Evolutionary conservation across 2,329 filamentous ascomycete species (phyloP).

Genomic region (Diaporthe helianthi): DNA sequence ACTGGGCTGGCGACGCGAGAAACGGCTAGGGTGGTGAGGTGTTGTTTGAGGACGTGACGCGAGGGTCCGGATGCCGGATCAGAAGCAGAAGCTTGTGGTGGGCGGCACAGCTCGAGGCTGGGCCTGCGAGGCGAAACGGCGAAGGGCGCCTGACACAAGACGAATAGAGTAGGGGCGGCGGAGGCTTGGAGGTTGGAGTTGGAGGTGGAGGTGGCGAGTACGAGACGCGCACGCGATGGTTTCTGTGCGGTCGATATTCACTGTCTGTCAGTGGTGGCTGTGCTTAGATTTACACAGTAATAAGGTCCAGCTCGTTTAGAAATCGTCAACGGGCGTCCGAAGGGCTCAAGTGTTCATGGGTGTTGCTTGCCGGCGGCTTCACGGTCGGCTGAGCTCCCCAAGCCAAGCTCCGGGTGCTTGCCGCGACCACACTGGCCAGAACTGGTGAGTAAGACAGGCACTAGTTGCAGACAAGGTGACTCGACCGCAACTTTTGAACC

Average conservation of each 20-base stretch:
- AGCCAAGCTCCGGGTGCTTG: constrained; percentile 17
- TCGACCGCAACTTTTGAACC: background rate
- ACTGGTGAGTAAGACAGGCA: background rate
- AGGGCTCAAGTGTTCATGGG: constrained; percentile 15
- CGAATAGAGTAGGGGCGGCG: background rate
- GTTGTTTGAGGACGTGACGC: background rate
- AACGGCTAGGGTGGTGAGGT: background rate
- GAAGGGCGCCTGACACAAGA: background rate
- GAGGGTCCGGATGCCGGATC: constrained; percentile 15
- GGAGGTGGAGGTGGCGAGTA: background rate
- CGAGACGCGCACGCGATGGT: background rate
- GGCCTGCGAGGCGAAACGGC: background rate
- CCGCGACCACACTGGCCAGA: constrained; percentile 13
- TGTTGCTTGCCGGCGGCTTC: constrained; percentile 22
- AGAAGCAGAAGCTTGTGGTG: constrained; percentile 7
- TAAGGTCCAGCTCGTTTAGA: constrained; percentile 5
- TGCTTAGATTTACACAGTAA: background rate
- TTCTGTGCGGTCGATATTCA: background rate
- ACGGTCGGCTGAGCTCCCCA: constrained; percentile 21
- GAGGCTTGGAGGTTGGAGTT: too few species aligned
- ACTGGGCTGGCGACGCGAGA: background rate
- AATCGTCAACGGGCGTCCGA: constrained; percentile 16
- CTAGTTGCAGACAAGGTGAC: background rate
- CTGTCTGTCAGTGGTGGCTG: background rate
- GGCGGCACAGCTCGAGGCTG: constrained; percentile 8